phyloP scores from a whole-genome alignment of 2,329 filamentous ascomycete genomes.

The Didymella arachidicola region DNA sequence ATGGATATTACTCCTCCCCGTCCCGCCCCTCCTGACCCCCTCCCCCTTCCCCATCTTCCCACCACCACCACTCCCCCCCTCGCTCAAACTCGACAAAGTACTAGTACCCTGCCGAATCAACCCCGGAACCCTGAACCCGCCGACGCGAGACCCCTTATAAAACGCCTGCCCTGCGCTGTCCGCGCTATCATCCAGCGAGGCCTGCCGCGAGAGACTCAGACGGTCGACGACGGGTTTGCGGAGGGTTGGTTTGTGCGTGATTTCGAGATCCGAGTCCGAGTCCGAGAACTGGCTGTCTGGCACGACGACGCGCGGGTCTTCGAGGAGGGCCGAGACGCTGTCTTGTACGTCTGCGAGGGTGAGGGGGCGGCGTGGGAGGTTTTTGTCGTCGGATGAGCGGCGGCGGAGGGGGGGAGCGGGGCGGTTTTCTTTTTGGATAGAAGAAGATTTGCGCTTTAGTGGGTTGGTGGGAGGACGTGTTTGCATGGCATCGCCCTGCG shows the following conservation, averaged over 20 bases:
- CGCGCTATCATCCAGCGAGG: constrained; percentile 36
- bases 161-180: constrained; percentile 62
- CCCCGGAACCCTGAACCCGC: constrained; percentile 70
- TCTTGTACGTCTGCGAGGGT: constrained; percentile 83
- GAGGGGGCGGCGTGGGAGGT: constrained; percentile 69
- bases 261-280: constrained; percentile 50
- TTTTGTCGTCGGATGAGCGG: no score
- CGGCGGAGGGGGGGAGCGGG: no score
- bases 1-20: constrained; percentile 67
- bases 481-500: constrained; percentile 3
- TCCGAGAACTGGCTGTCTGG: constrained; percentile 59
- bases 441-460: constrained; percentile 52
- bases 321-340: constrained; percentile 82
- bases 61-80: constrained; percentile 38
- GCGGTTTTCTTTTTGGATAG: constrained; percentile 53
- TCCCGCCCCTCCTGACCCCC: constrained; percentile 57
- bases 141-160: constrained; percentile 52
- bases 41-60: constrained; percentile 5
- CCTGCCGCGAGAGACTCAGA: constrained; percentile 70
- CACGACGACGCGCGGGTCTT: constrained; percentile 65
- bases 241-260: constrained; percentile 32
- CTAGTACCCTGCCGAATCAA: constrained; percentile 78
- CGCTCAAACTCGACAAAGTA: constrained; percentile 45
- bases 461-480: constrained; percentile 33
- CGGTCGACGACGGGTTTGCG: constrained; percentile 70